Evolutionary conservation across 805 yeast genomes (phyloP), one percentile per base, ranked within the genome.

Genomic region (Torulaspora quercuum): DNA sequence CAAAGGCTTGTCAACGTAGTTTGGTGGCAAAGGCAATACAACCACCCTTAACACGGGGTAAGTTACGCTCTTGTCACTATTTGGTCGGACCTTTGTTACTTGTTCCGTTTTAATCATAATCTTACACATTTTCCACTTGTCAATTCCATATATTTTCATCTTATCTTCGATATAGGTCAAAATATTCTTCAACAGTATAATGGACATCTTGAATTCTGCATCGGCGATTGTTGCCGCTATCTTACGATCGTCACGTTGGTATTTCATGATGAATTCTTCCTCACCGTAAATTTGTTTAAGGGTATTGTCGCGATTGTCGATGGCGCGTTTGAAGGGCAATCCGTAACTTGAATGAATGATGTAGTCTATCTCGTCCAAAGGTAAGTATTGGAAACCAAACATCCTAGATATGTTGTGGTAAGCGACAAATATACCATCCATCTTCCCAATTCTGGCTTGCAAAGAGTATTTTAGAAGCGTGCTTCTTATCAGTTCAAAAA

Each of bases 401-500:
- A 89, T 74, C 31, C 78, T 67, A 19, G 75, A 69, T 34, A 87
- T 73, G 57, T 89, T 90, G 59, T 90, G 98, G 59, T 80, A 90
- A 0, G 96, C 96, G 10, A 90, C 70, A 49, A 85, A 87, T 2
- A 92, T 86, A 5, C 98, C 98, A 61, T 89, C 97, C 97, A 92
- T 90, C 50, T 83, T 79, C 3, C 97, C 98, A 26, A 90, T 83
- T 44, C 97, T 70, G 0, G 96, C 97, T 60, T 92, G 97, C 47
- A 90, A 68, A 2, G 84, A 74, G 55, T 90, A 90, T 62, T 90
- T 90, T 49, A 90, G 65, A 62, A 90, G 63, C 0, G 92, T 81
- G 2, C 90, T 75, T 40, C 84, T 65, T 11, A 80, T 74, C 50
- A 90, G 70, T 52, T 90, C 97, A 43, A 66, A 70, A 56, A 73